Conservation (phyloP, 2,329 filamentous ascomycete genomes). For the Penicillium sp. region DNA sequence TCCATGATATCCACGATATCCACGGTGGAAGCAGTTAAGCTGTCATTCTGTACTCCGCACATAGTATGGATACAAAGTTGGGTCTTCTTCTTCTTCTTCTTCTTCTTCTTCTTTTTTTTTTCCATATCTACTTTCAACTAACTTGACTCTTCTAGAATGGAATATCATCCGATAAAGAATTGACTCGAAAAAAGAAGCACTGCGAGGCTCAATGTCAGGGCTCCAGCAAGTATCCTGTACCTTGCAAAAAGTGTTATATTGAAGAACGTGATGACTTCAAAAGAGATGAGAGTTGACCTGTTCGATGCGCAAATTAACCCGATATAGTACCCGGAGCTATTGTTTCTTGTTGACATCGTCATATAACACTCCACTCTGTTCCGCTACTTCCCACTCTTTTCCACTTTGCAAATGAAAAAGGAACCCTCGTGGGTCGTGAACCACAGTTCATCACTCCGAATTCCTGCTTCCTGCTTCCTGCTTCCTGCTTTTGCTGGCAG, state of each 20-base stretch:
- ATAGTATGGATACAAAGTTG: too few species aligned
- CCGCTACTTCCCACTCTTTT: constrained; percentile 2
- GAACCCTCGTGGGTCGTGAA: constrained; percentile 11
- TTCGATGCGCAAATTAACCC: not conserved
- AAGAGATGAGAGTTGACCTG: not conserved
- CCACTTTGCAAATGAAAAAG: constrained; percentile 14
- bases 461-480: constrained; percentile 3
- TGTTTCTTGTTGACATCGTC: not conserved
- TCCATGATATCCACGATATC: not conserved
- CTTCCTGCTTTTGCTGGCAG: constrained; percentile 3
- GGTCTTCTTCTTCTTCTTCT: too few species aligned
- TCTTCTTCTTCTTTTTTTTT: too few species aligned
- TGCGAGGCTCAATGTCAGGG: not conserved
- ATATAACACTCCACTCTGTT: constrained; percentile 7
- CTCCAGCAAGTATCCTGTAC: not conserved
- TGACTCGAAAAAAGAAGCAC: not conserved
- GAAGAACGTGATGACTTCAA: not conserved
- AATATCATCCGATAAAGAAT: not conserved
- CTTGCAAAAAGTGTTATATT: not conserved
- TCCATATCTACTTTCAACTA: not conserved
- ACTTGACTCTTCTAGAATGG: not conserved
- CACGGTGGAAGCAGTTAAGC: not conserved
- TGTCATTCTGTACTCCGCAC: not conserved
- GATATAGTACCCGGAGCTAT: not conserved
- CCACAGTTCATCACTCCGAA: constrained; percentile 12